Evolutionary conservation across 139 green algal species (phyloP), one percentile per base, ranked within the genome.

Genomic region (Eudorina sp.): DNA sequence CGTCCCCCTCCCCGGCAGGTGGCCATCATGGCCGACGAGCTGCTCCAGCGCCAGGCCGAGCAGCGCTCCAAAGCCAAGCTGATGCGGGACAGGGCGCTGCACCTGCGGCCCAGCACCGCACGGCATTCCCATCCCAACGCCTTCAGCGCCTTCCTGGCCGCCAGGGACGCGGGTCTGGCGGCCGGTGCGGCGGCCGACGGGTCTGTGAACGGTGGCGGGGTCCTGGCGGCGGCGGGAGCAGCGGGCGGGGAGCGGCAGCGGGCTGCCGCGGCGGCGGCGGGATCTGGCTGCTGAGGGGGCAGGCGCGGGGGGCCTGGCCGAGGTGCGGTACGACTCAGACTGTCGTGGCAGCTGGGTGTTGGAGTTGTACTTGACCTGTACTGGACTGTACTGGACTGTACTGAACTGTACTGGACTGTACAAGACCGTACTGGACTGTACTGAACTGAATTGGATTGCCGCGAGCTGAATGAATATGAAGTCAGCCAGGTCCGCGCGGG

Each of bases 21-120:
- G 0, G 41, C 80, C 60, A 48, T 77, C 13, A 86, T 86, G 80
- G 60, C 80, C 1, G 80, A 86, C 16, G 80, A 86, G 80, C 80
- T 86, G 41, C 18, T 38, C 27, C 29, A 62, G 41, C 55, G 80
- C 29, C 80, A 77, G 80, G 29, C 41, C 13, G 41, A 76, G 43
- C 29, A 62, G 60, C 80, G 80, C 7, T 14, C 8, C 16, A 18
- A 55, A 18, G 80, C 43, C 27, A 34, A 36, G 60, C 1, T 45
- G 45, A 40, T 48, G 43, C 60, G 60, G 29, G 55, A 64, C 43
- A 27, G 60, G 16, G 34, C 1, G 0, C 18, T 62, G 60, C 60
- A 48, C 53, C 79, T 86, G 78, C 53, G 78, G 55, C 78, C 78
- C 25, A 36, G 40, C 70, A 79, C 70, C 23, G 70, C 70, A 6